Evolutionary conservation across 805 yeast genomes (phyloP).

Genomic region (Zygosaccharomyces bisporus): DNA sequence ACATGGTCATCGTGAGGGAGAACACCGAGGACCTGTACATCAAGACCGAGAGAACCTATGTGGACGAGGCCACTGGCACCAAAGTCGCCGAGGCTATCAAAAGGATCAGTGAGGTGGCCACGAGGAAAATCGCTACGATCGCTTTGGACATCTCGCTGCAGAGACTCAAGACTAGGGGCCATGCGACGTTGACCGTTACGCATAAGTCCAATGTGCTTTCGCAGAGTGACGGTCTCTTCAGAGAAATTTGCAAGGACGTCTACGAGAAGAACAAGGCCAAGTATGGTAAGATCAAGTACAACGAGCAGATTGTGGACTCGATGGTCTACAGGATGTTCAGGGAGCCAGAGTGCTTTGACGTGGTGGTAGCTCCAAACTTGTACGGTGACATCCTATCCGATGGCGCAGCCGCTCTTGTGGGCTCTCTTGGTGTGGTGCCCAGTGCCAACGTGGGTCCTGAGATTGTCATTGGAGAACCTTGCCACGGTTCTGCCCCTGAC

Average conservation of each 20-base stretch:
- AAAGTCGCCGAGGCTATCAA: constrained; percentile 96
- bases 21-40: constrained; percentile 97
- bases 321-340: constrained; percentile 99
- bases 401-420: constrained; percentile 98
- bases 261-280: constrained; percentile 50
- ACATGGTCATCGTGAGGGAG: constrained; percentile 97
- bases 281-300: constrained; percentile 61
- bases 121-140: constrained; percentile 79
- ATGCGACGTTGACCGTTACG: constrained; percentile 71
- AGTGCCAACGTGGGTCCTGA: constrained; percentile 95
- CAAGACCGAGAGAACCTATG: constrained; percentile 79
- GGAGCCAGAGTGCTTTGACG: constrained; percentile 96
- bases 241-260: constrained; percentile 62
- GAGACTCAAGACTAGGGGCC: constrained; percentile 72
- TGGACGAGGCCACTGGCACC: constrained; percentile 70
- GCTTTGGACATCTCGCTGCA: constrained; percentile 91
- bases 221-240: constrained; percentile 90
- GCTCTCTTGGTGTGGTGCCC: constrained; percentile 97
- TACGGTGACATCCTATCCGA: constrained; percentile 96
- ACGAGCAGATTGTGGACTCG: constrained; percentile 97
- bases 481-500: constrained; percentile 99
- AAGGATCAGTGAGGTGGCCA: constrained; percentile 87
- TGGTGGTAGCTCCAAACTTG: constrained; percentile 96
- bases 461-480: constrained; percentile 98
- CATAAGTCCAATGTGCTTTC: constrained; percentile 95